Evolutionary conservation across 139 green algal genomes (phyloP), one percentile per base, ranked within the genome.

Genomic region (Closterium sp.): DNA sequence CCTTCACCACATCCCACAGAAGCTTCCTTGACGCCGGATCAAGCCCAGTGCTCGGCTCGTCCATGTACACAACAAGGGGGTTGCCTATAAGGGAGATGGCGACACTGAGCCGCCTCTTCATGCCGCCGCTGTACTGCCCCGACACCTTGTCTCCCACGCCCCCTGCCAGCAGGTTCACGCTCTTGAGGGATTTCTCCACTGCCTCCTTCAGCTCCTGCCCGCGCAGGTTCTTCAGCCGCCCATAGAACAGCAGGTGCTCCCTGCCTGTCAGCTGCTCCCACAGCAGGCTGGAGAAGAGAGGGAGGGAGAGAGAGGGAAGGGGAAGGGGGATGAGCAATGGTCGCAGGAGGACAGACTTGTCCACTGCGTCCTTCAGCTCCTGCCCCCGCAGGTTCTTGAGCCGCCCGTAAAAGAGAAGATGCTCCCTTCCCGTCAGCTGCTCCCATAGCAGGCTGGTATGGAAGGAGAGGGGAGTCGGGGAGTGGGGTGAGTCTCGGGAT

Each of bases 201-300:
- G 88, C 88, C 5, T 89, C 29, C n/a, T 94, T 29, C 0, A 94
- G 87, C 17, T 32, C 91, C 17, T 30, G n/a, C 5, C 91, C 91
- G n/a, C 27, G 30, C 28, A 87, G 5, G 96, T 96, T 97, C 96
- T 98, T 98, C 87, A 99, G 94, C n/a, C 95, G 88, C 6, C 96
- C 97, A 92, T 98, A 99, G 45, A 99, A 96, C 27, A 94, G 31
- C 22, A 99, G 94, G 96, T 99, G 98, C 95, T 99, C 98, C 0
- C 84, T 50, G 4, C 96, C 98, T 1, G 96, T 98, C 9, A 99
- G 96, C 90, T 97, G 95, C 38, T 95, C 93, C 98, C 98, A 99
- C 79, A 99, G 96, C 31, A 99, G 42, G 21, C 50, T 70, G 50
- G 34, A 42, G 34, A 42, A 6, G 34, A 6, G 34, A 70, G 11